phyloP scores from a whole-genome alignment of 2,329 filamentous ascomycete genomes.

The Monosporascus sp. region DNA sequence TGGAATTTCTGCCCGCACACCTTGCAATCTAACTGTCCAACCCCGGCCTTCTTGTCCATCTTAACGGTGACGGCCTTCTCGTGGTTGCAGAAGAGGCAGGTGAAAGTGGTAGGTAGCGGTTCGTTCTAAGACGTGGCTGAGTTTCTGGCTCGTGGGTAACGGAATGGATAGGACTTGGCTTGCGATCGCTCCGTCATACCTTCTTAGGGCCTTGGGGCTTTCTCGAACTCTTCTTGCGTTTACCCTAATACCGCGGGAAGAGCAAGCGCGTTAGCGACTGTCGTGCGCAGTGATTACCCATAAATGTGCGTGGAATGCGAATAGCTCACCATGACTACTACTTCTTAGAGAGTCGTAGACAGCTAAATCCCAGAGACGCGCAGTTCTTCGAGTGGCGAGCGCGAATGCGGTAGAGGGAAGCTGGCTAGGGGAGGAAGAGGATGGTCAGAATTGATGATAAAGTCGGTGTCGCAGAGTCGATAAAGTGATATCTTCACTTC shows the following conservation, averaged over 20 bases:
- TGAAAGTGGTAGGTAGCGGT: constrained; percentile 75
- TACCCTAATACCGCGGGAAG: constrained; percentile 51
- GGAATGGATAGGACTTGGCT: not conserved
- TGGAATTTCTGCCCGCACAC: constrained; percentile 93
- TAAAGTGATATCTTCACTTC: no score
- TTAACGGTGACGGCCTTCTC: constrained; percentile 88
- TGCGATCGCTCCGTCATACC: constrained; percentile 40
- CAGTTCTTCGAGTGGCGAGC: not conserved
- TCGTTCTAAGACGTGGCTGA: constrained; percentile 47
- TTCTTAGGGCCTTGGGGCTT: constrained; percentile 80
- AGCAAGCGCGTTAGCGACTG: not conserved
- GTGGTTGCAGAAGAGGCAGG: constrained; percentile 97
- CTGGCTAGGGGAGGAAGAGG: no score
- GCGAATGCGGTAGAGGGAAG: not conserved
- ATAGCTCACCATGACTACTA: not conserved
- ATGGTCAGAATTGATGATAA: no score
- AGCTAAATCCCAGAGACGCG: not conserved
- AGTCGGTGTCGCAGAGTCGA: no score
- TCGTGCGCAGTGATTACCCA: not conserved
- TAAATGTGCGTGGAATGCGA: not conserved
- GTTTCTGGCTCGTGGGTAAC: not conserved
- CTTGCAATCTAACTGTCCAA: constrained; percentile 83
- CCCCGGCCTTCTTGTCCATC: constrained; percentile 85
- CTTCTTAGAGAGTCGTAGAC: not conserved
- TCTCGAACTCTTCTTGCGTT: constrained; percentile 86